Conservation (phyloP, 768 basidiomycete species). For the Boletus pseudo-olivaceus region DNA sequence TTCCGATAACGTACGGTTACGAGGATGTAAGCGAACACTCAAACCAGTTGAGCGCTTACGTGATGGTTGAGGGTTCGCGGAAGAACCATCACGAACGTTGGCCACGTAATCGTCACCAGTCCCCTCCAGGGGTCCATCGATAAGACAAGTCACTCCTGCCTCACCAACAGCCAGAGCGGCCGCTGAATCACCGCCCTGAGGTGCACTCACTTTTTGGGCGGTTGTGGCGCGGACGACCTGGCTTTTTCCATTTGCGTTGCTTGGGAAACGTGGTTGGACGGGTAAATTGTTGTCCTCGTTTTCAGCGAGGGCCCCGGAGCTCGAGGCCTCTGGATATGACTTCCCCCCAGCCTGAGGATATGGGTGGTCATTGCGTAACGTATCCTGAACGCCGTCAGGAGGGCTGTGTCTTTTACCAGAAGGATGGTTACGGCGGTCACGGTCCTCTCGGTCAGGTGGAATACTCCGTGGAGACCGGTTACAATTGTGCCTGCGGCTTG, state of each 20-base stretch:
- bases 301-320: neutral
- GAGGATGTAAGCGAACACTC: constrained; percentile 21
- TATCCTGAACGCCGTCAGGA: neutral
- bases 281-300: neutral
- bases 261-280: neutral
- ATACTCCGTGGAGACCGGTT: constrained; percentile 2
- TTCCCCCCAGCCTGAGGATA: too few relatives aligned
- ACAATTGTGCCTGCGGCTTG: neutral
- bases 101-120: constrained; percentile 8
- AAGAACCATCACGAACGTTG: constrained; percentile 8
- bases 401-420: neutral
- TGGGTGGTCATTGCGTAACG: neutral
- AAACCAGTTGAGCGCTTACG: constrained; percentile 15
- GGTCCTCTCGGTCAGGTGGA: neutral
- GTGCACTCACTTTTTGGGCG: neutral
- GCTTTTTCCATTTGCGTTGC: constrained; percentile 11
- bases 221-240: neutral
- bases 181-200: constrained; percentile 1
- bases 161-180: neutral
- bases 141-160: neutral
- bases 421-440: neutral
- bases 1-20: constrained; percentile 43
- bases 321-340: neutral
- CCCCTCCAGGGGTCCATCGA: neutral
- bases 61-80: constrained; percentile 15